Conservation (phyloP, 495 filamentous ascomycete genomes). For the Podospora didyma region DNA sequence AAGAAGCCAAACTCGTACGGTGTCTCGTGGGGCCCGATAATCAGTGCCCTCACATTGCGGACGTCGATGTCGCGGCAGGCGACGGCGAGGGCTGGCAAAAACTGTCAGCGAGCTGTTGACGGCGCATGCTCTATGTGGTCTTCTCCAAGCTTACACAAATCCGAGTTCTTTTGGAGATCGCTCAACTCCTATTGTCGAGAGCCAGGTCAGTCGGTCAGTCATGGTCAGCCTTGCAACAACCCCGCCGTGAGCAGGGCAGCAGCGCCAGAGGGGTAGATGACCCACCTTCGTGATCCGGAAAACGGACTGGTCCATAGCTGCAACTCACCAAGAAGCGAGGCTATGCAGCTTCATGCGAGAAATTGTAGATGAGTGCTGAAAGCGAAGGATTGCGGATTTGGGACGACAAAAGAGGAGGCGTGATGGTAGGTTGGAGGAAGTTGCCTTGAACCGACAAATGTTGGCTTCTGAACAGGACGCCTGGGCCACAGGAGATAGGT, state of each 20-base stretch:
- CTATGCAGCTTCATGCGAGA: slow-evolving; percentile 1
- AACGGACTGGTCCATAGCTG: slow-evolving; percentile 75
- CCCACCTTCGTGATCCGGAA: slow-evolving; percentile 78
- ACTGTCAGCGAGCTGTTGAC: slow-evolving; percentile 1
- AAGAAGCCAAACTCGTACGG: slow-evolving; percentile 98
- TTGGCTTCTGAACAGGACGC: too few species aligned
- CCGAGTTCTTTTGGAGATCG: slow-evolving; percentile 73
- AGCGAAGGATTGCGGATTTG: background rate
- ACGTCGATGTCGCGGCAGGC: slow-evolving; percentile 83
- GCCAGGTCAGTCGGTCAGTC: slow-evolving; percentile 17
- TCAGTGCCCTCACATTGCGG: slow-evolving; percentile 79
- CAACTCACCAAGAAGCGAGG: slow-evolving; percentile 6
- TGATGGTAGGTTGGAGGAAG: background rate
- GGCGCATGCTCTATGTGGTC: background rate
- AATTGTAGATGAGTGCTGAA: background rate
- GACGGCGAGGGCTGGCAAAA: slow-evolving; percentile 69
- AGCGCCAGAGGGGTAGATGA: slow-evolving; percentile 8
- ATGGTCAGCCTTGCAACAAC: slow-evolving; percentile 33
- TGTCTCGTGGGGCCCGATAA: slow-evolving; percentile 90
- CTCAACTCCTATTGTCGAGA: slow-evolving; percentile 61
- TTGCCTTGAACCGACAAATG: too few species aligned
- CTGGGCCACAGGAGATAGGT: too few species aligned
- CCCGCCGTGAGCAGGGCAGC: slow-evolving; percentile 15
- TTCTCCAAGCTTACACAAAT: slow-evolving; percentile 63
- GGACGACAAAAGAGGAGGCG: background rate